Conservation (phyloP, 2,329 filamentous ascomycete genomes). For the Ophiostoma ips region DNA sequence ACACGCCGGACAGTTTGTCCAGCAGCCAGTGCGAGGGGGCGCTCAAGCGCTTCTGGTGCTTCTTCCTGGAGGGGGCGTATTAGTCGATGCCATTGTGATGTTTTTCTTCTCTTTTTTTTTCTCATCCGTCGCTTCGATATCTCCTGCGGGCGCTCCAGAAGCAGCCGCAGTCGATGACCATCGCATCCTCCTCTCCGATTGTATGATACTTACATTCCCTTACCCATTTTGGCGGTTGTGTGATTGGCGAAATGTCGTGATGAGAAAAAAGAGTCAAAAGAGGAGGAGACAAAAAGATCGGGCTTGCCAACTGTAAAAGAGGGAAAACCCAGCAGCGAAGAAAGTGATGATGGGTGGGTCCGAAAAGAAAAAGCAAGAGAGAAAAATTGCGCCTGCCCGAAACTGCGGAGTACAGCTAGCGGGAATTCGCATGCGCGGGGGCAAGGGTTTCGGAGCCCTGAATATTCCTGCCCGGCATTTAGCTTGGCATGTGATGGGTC, state of each 20-base stretch:
- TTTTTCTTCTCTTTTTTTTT: neutral
- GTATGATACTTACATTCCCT: conserved; percentile 36
- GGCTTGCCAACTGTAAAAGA: neutral
- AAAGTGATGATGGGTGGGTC: neutral
- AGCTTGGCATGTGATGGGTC: neutral
- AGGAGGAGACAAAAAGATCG: neutral
- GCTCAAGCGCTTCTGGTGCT: conserved; percentile 99
- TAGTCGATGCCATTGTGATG: neutral
- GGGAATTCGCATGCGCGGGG: neutral
- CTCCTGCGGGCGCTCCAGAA: too few species aligned
- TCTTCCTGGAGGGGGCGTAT: conserved; percentile 52
- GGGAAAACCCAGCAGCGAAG: neutral
- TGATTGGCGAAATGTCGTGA: conserved; percentile 21
- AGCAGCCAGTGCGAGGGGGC: conserved; percentile 99
- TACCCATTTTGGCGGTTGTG: conserved; percentile 30
- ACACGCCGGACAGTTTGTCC: conserved; percentile 96
- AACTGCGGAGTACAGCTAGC: neutral
- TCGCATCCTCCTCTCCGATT: neutral
- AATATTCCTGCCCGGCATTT: neutral
- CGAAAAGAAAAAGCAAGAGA: neutral
- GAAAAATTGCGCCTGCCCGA: conserved; percentile 4
- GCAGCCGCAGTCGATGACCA: too few species aligned
- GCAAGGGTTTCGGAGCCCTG: conserved; percentile 5
- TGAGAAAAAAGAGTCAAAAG: conserved; percentile 8
- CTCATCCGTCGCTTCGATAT: neutral